phyloP scores from a whole-genome alignment of 805 yeast species.

The Debaryomyces tyrocola region DNA sequence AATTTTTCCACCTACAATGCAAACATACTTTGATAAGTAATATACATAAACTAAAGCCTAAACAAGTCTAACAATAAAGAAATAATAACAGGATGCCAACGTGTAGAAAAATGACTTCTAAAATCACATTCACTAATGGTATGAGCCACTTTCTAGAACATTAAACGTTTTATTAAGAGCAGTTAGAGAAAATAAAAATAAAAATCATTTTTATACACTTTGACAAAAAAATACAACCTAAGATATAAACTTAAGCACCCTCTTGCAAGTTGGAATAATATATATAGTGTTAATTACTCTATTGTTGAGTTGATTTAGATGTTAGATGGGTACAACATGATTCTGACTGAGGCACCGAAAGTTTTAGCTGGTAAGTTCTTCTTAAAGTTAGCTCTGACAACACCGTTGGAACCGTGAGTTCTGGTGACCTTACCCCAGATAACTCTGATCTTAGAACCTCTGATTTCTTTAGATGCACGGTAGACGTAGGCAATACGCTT shows the following conservation, averaged over 20 bases:
- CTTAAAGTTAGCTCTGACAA: conserved; percentile 98
- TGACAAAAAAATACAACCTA: conserved; percentile 7
- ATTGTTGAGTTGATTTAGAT: conserved; percentile 58
- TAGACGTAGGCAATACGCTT: conserved; percentile 99
- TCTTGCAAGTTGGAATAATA: conserved; percentile 4
- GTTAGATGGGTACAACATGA: conserved; percentile 99
- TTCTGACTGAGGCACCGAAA: conserved; percentile 99
- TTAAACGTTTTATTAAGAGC: conserved; percentile 8
- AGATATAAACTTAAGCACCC: conserved; percentile 1
- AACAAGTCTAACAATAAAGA: not conserved
- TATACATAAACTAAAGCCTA: conserved; percentile 1
- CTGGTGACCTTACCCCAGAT: conserved; percentile 99
- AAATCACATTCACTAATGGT: not conserved
- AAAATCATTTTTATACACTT: conserved; percentile 8
- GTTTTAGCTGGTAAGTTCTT: conserved; percentile 99
- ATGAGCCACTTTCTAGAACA: conserved; percentile 1
- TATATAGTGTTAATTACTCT: conserved; percentile 4
- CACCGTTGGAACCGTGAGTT: conserved; percentile 98
- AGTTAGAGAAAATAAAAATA: conserved; percentile 5
- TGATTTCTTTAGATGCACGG: conserved; percentile 96
- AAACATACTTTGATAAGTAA: not conserved
- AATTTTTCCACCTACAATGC: not conserved
- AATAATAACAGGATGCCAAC: not conserved
- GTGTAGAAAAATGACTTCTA: not conserved
- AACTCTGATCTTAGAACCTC: conserved; percentile 99